Percentiles rank a stretch among this genome's conserved stretches.
Conservation (phyloP, 345 rosid species). For the Melastoma malabathricum region DNA sequence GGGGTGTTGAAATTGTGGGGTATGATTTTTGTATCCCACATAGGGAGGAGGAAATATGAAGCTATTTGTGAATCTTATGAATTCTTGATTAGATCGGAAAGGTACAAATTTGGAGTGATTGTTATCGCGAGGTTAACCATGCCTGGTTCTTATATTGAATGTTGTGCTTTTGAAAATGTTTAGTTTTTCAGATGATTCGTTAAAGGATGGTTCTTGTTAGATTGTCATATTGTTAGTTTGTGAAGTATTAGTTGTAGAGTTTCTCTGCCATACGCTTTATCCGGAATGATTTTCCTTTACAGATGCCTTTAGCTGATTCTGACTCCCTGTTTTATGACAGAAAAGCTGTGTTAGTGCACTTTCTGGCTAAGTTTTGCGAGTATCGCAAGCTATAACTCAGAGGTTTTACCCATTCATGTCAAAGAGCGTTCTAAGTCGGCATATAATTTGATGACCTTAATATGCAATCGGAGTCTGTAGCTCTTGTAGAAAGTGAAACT, state of each 20-base stretch:
- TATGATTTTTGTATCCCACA: no score
- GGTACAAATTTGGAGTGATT: no score
- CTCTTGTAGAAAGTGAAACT: constrained; percentile 17
- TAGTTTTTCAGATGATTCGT: constrained; percentile 2
- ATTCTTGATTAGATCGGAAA: no score
- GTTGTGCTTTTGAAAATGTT: background rate
- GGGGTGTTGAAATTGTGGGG: no score
- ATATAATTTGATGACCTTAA: constrained; percentile 18
- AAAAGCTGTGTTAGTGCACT: constrained; percentile 4
- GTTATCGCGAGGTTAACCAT: no score
- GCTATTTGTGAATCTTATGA: no score
- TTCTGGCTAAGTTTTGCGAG: background rate
- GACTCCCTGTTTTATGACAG: background rate
- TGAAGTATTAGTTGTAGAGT: background rate
- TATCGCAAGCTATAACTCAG: constrained; percentile 3
- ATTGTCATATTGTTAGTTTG: constrained; percentile 5
- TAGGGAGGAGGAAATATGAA: no score
- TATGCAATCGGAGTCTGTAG: constrained; percentile 28
- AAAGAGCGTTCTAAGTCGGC: constrained; percentile 13
- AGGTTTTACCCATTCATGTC: constrained; percentile 5
- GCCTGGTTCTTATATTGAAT: background rate
- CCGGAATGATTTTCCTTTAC: background rate
- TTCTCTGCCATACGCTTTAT: background rate
- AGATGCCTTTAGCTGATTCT: background rate
- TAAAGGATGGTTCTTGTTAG: background rate